A percentile compares a stretch with the other conserved stretches of the same genome.
These are phyloP conservation scores for Lepiota brunneoincarnata DNA, from an alignment of 768 basidiomycete species.

Conservation along the genomic window DNA sequence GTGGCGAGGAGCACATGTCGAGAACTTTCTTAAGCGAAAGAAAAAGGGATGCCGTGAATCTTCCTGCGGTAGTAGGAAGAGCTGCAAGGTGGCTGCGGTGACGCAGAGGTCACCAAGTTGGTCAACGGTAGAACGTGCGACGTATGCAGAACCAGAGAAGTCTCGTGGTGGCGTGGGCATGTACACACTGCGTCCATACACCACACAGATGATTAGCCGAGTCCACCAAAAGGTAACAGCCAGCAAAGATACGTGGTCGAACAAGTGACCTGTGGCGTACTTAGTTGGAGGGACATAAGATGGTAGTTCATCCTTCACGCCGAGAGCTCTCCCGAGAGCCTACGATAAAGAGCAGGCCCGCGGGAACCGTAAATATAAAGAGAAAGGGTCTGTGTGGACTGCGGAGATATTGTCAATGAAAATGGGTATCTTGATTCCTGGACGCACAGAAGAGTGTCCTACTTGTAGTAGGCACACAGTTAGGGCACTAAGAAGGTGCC, in stretches of 20 bases:
- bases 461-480: not conserved
- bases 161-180: not conserved
- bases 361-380: not conserved
- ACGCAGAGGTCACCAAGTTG: not conserved
- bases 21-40: not conserved
- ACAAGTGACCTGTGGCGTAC: not conserved
- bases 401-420: not conserved
- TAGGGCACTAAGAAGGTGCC: not conserved
- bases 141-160: not conserved
- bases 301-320: not conserved
- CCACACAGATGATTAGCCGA: not conserved
- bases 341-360: not conserved
- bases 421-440: slow-evolving; percentile 2
- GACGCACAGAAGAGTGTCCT: not conserved
- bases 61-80: slow-evolving; percentile 1
- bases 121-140: not conserved
- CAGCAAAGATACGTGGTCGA: not conserved
- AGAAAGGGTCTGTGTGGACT: not conserved
- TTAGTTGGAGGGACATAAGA: not conserved
- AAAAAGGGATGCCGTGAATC: not conserved
- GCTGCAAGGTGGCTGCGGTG: not conserved
- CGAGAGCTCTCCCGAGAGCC: not conserved
- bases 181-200: not conserved
- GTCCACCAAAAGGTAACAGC: slow-evolving; percentile 1
- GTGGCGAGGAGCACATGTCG: not conserved